Evolutionary conservation across 805 yeast species (phyloP), one percentile per base, ranked within the genome.

Genomic region (Priceomyces melissophilus): DNA sequence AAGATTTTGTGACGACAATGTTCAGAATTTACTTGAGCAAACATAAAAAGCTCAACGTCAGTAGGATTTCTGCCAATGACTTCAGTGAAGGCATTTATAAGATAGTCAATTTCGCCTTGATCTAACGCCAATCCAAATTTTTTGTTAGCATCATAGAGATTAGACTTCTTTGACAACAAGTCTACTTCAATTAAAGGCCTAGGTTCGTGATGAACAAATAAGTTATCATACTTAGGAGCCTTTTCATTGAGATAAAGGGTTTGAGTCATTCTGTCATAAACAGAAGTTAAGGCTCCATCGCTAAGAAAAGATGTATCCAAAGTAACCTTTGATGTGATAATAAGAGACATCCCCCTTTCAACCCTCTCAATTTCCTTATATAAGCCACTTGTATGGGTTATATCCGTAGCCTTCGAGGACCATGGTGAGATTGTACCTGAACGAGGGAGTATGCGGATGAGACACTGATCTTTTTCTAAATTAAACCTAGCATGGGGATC

Each of bases 1-100:
- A 93, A 93, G 52, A 93, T 93, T 71, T 93, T 93, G 71, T 93
- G 99, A 65, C 99, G 87, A 73, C 99, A 93, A 71, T 93, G 99
- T 69, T 93, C 99, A 17, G 97, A 89, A 73, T 93, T 93, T 52
- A 93, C 99, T 70, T 93, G 99, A 32, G 99, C 99, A 73, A 93
- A 93, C 97, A 93, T 93, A 67, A 93, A 93, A 47, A 93, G 74
- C 67, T 93, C 99, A 16, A 89, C 98, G 64, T 93, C 99, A 26
- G 98, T 91, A 40, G 99, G 98, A 60, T 90, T 87, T 65, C 98
- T 81, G 35, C 84, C 81, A 49, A 84, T 69, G 27, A 75, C 76
- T 38, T 82, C 73, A 42, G 80, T 84, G 70, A 93, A 93, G 1
- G 97, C 95, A 25, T 79, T 71, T 54, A 82, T 76, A 57, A 93